Conservation (phyloP, 164 flowering plant genomes). For the Platanus orientalis region DNA sequence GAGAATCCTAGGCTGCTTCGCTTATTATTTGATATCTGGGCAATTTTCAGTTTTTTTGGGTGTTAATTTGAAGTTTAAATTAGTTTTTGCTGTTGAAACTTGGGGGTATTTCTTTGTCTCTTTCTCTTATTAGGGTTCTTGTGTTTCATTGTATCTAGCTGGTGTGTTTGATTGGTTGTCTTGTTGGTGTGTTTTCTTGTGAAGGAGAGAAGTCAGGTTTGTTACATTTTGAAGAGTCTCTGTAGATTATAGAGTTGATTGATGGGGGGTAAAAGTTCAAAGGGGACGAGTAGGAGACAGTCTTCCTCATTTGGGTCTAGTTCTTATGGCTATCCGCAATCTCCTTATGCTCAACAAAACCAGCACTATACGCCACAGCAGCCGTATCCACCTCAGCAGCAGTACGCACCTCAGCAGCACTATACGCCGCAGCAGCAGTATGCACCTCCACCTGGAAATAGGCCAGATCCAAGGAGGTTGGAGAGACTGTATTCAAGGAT, state of each 20-base stretch:
- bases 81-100: neutral
- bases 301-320: slow-evolving; percentile 30
- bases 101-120: neutral
- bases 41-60: too few species aligned
- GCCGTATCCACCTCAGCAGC: slow-evolving; percentile 18
- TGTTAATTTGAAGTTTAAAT: slow-evolving; percentile 6
- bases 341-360: slow-evolving; percentile 34
- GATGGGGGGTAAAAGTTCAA: slow-evolving; percentile 59
- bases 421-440: slow-evolving; percentile 16
- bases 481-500: slow-evolving; percentile 64
- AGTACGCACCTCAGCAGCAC: neutral
- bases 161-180: neutral
- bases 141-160: neutral
- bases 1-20: neutral
- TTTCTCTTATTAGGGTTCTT: neutral
- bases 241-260: slow-evolving; percentile 8
- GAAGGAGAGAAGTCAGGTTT: slow-evolving; percentile 4
- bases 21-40: neutral
- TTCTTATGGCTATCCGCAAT: slow-evolving; percentile 32
- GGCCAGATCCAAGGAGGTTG: slow-evolving; percentile 28
- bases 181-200: neutral
- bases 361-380: too few species aligned
- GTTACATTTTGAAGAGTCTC: slow-evolving; percentile 6
- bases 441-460: slow-evolving; percentile 34
- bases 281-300: slow-evolving; percentile 21